Base-by-base conservation (phyloP, 2,329 filamentous ascomycete species). In the Paraconiothyrium sp. region DNA sequence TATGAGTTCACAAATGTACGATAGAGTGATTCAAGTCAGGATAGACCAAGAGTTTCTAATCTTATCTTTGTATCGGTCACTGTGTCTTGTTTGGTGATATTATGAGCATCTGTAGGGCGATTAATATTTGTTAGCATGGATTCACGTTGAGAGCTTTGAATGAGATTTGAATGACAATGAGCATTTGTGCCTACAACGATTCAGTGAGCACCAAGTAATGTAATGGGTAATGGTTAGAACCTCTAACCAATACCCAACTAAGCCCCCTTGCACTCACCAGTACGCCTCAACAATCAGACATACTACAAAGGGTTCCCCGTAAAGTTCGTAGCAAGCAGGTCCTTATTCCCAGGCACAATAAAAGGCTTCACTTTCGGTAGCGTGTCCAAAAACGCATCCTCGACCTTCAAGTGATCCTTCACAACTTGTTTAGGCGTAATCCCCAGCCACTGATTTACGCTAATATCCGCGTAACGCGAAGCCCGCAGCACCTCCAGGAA, bases 401-500 rank as follows among this genome's bases (percentile, higher is more conserved):
- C 66, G 0, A 76, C 63, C 30, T 73, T 69, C 47, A 76, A 43
- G 54, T 72, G 68, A 61, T 76, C 74, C 62, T 72, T 73, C 22
- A 81, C 75, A 39, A 80, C 69, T 61, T 81, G 79, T 62, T 73
- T 76, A 0, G 78, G 78, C 50, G 79, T 82, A 30, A 88, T 72
- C 0, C 85, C 86, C 5, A 88, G 75, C 86, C 86, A 88, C 74
- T 88, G 86, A 0, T 84, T 82, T 4, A 87, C 82, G 58, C 82
- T 84, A 59, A 88, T 83, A 63, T 88, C 86, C 14, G 81, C 80
- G 62, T 86, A 86, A 55, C 79, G 78, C 27, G 74, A 71, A 3
- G 85, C 83, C 73, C 86, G 84, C 55, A 89, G 75, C 1, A 89
- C 84, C 68, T 89, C 86, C n/a, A 89, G 76, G 70, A 88, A 87